A percentile compares a stretch with the other conserved stretches of the same genome.
phyloP scores from a whole-genome alignment of 768 basidiomycete genomes.

The Boletellus ananas region DNA sequence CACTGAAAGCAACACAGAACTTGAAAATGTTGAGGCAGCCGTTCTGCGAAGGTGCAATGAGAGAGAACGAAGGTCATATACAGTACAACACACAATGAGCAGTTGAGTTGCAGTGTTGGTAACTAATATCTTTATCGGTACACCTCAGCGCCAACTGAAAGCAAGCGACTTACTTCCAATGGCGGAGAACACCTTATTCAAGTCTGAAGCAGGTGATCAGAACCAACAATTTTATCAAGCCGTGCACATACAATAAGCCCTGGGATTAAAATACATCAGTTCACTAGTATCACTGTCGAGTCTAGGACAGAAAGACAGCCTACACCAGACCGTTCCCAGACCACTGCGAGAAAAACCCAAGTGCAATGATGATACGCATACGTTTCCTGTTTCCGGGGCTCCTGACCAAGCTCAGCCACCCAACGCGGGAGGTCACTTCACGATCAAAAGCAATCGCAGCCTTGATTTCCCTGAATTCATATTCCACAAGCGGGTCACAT shows the following conservation, averaged over 20 bases:
- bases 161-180: constrained; percentile 42
- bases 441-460: constrained; percentile 47
- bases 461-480: constrained; percentile 65
- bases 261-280: neutral
- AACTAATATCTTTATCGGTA: constrained; percentile 25
- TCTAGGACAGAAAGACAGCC: neutral
- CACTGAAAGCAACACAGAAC: constrained; percentile 48
- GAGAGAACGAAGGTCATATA: neutral
- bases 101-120: constrained; percentile 43
- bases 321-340: constrained; percentile 49
- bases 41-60: constrained; percentile 34
- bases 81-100: constrained; percentile 36
- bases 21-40: constrained; percentile 54
- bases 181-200: constrained; percentile 50
- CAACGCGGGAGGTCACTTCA: constrained; percentile 38
- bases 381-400: constrained; percentile 51
- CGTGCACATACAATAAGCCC: constrained; percentile 27
- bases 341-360: constrained; percentile 62
- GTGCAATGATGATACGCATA: constrained; percentile 52
- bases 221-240: neutral
- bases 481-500: constrained; percentile 44
- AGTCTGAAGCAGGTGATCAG: constrained; percentile 26
- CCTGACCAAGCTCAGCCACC: constrained; percentile 45
- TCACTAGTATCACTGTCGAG: neutral
- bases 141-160: neutral